Evolutionary conservation across 1,284 basidiomycete genomes (phyloP).

Genomic region (Rhodotorula mucilaginosa): DNA sequence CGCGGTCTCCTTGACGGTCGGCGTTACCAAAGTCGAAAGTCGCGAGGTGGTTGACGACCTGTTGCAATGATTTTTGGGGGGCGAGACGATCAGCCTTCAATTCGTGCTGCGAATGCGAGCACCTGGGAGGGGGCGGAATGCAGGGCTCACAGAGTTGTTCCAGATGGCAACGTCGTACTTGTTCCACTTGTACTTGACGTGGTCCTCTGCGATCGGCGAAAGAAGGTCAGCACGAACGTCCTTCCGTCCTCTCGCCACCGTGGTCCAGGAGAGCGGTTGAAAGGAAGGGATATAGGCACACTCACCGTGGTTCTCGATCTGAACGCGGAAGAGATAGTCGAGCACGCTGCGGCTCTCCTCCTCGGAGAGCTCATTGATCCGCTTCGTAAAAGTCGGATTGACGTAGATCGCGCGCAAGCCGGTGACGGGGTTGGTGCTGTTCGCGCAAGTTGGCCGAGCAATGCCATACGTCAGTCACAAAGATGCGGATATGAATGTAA

Average conservation of each 20-base stretch:
- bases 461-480: no score
- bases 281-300: not conserved
- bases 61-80: not conserved
- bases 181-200: constrained; percentile 57
- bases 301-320: constrained; percentile 34
- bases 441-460: not conserved
- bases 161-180: constrained; percentile 51
- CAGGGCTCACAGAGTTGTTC: constrained; percentile 48
- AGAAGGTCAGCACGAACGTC: not conserved
- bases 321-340: constrained; percentile 52
- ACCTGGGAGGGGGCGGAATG: not conserved
- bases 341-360: constrained; percentile 60
- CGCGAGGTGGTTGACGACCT: constrained; percentile 49
- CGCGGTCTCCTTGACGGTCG: constrained; percentile 60
- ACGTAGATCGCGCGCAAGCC: constrained; percentile 66
- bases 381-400: constrained; percentile 61
- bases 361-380: constrained; percentile 60
- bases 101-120: no score
- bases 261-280: not conserved
- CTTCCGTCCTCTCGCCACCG: not conserved
- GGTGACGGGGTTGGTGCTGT: constrained; percentile 56
- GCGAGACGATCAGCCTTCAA: not conserved
- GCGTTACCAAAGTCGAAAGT: constrained; percentile 57
- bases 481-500: not conserved
- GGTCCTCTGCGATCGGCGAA: constrained; percentile 53